Conservation (phyloP, 139 green algal genomes). For the Coelastrella sp. region DNA sequence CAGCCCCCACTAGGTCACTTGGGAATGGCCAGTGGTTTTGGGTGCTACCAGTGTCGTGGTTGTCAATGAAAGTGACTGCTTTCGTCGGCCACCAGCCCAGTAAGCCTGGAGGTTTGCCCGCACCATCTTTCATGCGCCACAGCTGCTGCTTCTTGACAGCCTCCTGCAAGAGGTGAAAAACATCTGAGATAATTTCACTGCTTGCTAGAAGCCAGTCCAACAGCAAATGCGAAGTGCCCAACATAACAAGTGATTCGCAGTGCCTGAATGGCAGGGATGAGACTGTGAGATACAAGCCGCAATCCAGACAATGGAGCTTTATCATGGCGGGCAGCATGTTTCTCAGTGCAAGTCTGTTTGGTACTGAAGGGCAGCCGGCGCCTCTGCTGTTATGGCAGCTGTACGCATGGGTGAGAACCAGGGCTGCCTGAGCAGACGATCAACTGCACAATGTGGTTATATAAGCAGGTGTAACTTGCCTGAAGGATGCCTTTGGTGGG, state of each 20-base stretch:
- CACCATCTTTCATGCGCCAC: slow-evolving; percentile 84
- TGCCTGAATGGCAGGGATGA: no score
- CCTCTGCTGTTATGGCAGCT: no score
- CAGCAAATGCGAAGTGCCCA: background rate
- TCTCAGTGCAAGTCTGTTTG: no score
- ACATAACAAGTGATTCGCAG: background rate
- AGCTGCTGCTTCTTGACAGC: slow-evolving; percentile 68
- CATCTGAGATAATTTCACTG: background rate
- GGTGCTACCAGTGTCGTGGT: slow-evolving; percentile 80
- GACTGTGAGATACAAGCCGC: no score
- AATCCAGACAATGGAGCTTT: no score
- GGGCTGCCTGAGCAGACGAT: no score
- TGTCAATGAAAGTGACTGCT: slow-evolving; percentile 87
- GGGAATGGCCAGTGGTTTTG: slow-evolving; percentile 90
- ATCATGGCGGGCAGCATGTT: no score
- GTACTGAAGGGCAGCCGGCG: no score
- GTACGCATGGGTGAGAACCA: no score
- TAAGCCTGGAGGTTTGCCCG: slow-evolving; percentile 84
- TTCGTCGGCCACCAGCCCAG: slow-evolving; percentile 89
- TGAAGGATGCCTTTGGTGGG: slow-evolving; percentile 90
- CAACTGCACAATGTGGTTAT: no score
- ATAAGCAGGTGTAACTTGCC: slow-evolving; percentile 64
- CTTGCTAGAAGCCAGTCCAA: background rate
- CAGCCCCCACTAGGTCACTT: slow-evolving; percentile 64
- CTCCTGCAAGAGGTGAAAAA: slow-evolving; percentile 15